Evolutionary conservation across 306 rosid species (phyloP), one percentile per base, ranked within the genome.

Genomic region (Begonia fuchsioides): DNA sequence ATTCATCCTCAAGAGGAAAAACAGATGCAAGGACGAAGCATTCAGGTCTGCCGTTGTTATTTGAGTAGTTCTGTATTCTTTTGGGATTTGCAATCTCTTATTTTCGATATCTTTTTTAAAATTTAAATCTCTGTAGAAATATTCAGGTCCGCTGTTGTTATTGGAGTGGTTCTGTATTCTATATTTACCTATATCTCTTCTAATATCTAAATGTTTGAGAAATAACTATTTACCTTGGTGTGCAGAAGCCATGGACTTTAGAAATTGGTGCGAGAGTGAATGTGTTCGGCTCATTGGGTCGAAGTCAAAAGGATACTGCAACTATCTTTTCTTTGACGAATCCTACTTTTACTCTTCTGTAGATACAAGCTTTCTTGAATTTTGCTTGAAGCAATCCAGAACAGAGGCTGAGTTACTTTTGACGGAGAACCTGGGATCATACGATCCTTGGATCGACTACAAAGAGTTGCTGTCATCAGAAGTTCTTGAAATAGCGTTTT

Each of bases 321-420:
- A 1, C 7, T 5, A 26, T 26, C 8, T 26, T 26, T 26, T 26
- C 35, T 26, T 26, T 26, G 8, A 26, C 35, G 35, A 26, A 26
- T 26, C 35, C 35, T 32, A 0, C 50, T 59, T 44, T 62, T 14
- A 60, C 67, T 43, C 15, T 15, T n/a, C 60, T 79, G 61, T 65
- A 90, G 97, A 84, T 78, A 90, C 90, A 7, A 90, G 92, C 63
- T 73, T 90, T 65, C 84, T 90, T 17, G 87, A 81, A 52, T 90
- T 70, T 71, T 90, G 97, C 76, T 68, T 66, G 84, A 90, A 90
- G 90, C 95, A 84, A 63, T 72, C 97, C 14, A 80, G 82, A 71
- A 72, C 97, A 0, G 97, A 90, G 70, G 97, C 97, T 1, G 95
- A 90, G 82, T 19, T 71, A 60, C 61, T 66, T 72, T 71, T 90